Base-by-base conservation (phyloP, 805 yeast genomes). In the Kluyveromyces dobzhanskii region DNA sequence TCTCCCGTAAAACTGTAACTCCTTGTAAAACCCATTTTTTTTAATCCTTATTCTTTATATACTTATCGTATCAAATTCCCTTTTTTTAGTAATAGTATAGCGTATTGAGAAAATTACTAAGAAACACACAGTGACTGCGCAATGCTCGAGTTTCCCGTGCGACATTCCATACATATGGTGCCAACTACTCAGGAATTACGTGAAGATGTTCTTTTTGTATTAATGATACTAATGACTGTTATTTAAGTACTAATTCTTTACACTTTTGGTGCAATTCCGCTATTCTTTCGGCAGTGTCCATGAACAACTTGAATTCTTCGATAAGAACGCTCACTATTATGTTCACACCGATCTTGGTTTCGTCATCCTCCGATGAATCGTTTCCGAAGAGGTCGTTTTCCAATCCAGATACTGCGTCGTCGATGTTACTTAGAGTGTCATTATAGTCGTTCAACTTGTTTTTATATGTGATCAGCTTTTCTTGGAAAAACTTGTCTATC, bases 231-330 rank as follows among this genome's bases (percentile, higher is more conserved):
- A 21, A 21, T 21, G 9, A 6, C 24, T 6, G 9, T 9, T 21
- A 21, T 21, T 21, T 21, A 27, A 14, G n/a, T 12, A 27, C n/a
- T 12, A 50, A 43, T 35, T 49, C 52, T 45, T 64, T 70, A 4
- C 71, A 70, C 37, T 64, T 65, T 47, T 73, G 77, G 58, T 82
- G 90, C 30, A 80, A 57, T 47, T 78, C 84, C 2, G 90, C 88
- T 54, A 80, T 70, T 30, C 75, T 71, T 55, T 81, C 84, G 35
- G 88, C 80, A 32, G 80, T 66, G 56, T 81, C 88, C 77, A 81
- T 78, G 58, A 80, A 83, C 38, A 82, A 62, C 32, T 67, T 66
- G 54, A 79, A 82, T 57, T 82, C 90, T 48, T 76, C 78, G 40
- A 75, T 74, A 18, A 83, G 69, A 0, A 85, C 78, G 35, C 71